A percentile compares a stretch with the other conserved stretches of the same genome.
phyloP scores from a whole-genome alignment of 345 rosid genomes.

The Gossypium longicalyx region DNA sequence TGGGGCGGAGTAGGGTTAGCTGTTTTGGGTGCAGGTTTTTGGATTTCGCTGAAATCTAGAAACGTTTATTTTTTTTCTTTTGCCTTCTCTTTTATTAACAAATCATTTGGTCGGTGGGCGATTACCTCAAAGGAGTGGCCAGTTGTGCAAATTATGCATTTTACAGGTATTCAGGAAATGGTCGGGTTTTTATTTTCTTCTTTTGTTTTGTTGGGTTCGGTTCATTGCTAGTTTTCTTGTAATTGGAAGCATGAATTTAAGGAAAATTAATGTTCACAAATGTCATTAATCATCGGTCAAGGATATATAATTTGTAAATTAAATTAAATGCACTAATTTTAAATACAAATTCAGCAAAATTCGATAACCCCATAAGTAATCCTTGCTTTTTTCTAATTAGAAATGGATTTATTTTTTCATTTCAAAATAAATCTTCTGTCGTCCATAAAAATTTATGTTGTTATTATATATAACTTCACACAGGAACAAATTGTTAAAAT shows the following conservation, averaged over 20 bases:
- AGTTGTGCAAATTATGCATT: slow-evolving; percentile 24
- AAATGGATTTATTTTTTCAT: no score
- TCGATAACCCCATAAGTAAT: no score
- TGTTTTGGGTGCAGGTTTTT: slow-evolving; percentile 11
- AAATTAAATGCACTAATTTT: not conserved
- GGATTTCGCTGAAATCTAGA: slow-evolving; percentile 48
- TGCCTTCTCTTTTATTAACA: slow-evolving; percentile 11
- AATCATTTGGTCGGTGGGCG: slow-evolving; percentile 38
- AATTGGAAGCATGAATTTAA: slow-evolving; percentile 4
- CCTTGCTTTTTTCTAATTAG: no score
- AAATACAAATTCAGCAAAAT: no score
- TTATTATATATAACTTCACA: no score
- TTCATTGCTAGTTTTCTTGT: slow-evolving; percentile 1
- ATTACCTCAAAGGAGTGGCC: slow-evolving; percentile 25
- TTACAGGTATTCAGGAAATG: slow-evolving; percentile 65
- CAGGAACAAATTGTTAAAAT: no score
- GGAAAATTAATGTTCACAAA: not conserved
- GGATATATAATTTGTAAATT: not conserved
- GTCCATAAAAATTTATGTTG: no score
- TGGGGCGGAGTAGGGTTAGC: not conserved
- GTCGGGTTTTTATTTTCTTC: slow-evolving; percentile 35
- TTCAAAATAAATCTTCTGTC: no score
- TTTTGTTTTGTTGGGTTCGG: not conserved
- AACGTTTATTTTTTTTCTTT: not conserved
- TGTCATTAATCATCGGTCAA: not conserved